phyloP scores from a whole-genome alignment of 2,329 filamentous ascomycete genomes.

The Clarireedia monteithiana region DNA sequence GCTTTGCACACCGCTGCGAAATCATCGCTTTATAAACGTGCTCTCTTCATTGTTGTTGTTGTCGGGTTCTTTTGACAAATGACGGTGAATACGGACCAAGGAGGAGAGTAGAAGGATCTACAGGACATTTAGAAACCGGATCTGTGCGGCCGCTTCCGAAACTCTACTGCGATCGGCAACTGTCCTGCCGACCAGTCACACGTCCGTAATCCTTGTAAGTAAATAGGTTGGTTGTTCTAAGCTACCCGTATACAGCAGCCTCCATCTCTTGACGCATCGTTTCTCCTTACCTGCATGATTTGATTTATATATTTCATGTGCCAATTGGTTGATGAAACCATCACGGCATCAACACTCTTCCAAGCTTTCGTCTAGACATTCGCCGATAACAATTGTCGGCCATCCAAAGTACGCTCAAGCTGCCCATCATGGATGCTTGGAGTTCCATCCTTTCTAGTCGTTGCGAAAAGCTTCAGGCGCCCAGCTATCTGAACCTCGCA shows the following conservation, averaged over 20 bases:
- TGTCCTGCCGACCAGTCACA: neutral
- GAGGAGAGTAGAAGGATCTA: neutral
- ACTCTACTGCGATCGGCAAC: neutral
- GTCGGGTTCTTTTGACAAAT: no score
- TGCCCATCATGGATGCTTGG: neutral
- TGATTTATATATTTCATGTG: neutral
- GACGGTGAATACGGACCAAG: no score
- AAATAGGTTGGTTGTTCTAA: neutral
- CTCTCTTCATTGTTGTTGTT: no score
- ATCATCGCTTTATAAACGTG: no score
- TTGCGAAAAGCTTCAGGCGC: slow-evolving; percentile 43
- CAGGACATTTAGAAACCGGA: neutral
- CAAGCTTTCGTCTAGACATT: neutral
- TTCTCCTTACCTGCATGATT: no score
- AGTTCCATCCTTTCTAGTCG: slow-evolving; percentile 25
- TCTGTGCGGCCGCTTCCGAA: neutral
- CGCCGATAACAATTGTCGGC: no score
- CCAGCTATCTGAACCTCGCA: slow-evolving; percentile 43
- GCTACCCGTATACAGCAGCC: neutral
- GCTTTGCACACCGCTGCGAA: no score
- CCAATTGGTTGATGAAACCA: neutral
- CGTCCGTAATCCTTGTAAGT: neutral
- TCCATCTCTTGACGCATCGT: neutral
- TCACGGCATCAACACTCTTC: neutral
- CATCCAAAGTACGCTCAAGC: neutral